phyloP scores from a whole-genome alignment of 306 rosid species.

The Cicer bijugum region DNA sequence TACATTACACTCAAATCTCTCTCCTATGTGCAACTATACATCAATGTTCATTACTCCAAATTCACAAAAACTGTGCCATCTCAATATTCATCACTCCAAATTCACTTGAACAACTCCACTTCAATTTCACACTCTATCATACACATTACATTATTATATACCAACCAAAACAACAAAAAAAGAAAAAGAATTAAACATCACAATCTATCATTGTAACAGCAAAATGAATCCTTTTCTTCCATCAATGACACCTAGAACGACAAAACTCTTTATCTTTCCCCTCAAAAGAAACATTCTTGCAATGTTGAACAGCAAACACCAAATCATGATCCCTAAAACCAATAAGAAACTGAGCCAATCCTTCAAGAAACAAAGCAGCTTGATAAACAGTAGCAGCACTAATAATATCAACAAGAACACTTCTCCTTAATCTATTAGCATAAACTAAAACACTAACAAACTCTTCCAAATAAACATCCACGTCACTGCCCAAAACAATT shows the following conservation, averaged over 20 bases:
- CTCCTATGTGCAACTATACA: no score
- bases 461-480: constrained; percentile 61
- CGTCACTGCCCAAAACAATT: constrained; percentile 45
- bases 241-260: constrained; percentile 19
- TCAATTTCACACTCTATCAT: not conserved
- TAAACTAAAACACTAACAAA: constrained; percentile 60
- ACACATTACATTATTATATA: not conserved
- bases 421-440: constrained; percentile 67
- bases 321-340: constrained; percentile 60
- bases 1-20: no score
- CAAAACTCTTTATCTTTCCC: constrained; percentile 1
- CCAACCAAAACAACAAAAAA: not conserved
- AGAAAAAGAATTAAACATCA: not conserved
- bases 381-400: constrained; percentile 56
- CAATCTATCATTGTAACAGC: no score
- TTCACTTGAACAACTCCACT: not conserved
- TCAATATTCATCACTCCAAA: not conserved
- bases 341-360: constrained; percentile 65
- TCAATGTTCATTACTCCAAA: not conserved
- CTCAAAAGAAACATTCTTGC: constrained; percentile 20
- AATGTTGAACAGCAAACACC: constrained; percentile 45
- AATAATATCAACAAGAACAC: constrained; percentile 64
- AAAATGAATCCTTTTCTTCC: not conserved
- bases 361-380: constrained; percentile 71
- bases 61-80: not conserved